These are phyloP conservation scores for Heliamphora exappendiculata DNA, from an alignment of 148 eudicot species.

Conservation along the genomic window DNA sequence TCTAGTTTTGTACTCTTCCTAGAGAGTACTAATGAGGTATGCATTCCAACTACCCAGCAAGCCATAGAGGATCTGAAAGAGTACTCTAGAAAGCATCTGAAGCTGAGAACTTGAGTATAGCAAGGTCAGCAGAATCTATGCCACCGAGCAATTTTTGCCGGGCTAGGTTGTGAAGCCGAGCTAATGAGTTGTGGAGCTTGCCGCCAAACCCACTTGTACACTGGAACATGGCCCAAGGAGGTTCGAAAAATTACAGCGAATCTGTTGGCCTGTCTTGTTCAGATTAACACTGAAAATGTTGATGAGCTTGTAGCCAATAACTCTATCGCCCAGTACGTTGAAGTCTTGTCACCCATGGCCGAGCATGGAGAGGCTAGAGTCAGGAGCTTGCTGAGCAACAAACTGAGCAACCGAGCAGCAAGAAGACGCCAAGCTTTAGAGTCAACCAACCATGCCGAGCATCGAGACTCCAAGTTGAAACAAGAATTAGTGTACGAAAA, in stretches of 20 bases:
- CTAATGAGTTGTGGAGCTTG: too few species aligned
- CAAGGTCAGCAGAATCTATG: constrained; percentile 80
- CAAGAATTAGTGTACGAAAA: too few species aligned
- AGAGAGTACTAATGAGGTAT: constrained; percentile 78
- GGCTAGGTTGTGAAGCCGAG: constrained; percentile 88
- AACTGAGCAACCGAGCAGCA: too few species aligned
- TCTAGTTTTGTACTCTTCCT: constrained; percentile 84
- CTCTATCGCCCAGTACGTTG: constrained; percentile 85
- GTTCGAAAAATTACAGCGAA: constrained; percentile 92
- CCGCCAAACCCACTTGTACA: constrained; percentile 92
- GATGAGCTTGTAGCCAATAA: constrained; percentile 95
- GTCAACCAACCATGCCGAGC: too few species aligned
- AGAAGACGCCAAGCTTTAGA: too few species aligned
- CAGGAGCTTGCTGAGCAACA: too few species aligned
- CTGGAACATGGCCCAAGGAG: constrained; percentile 98
- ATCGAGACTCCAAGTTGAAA: too few species aligned
- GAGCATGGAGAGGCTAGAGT: too few species aligned
- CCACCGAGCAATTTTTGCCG: too few species aligned
- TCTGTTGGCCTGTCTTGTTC: constrained; percentile 67
- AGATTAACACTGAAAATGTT: constrained; percentile 89
- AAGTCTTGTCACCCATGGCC: constrained; percentile 56
- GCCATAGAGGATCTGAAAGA: constrained; percentile 79
- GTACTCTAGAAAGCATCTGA: constrained; percentile 75
- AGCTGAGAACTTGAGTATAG: constrained; percentile 96
- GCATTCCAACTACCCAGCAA: constrained; percentile 95